These are phyloP conservation scores for Triticum turgidum DNA, from an alignment of 176 grass and related monocot species.

Conservation along the genomic window DNA sequence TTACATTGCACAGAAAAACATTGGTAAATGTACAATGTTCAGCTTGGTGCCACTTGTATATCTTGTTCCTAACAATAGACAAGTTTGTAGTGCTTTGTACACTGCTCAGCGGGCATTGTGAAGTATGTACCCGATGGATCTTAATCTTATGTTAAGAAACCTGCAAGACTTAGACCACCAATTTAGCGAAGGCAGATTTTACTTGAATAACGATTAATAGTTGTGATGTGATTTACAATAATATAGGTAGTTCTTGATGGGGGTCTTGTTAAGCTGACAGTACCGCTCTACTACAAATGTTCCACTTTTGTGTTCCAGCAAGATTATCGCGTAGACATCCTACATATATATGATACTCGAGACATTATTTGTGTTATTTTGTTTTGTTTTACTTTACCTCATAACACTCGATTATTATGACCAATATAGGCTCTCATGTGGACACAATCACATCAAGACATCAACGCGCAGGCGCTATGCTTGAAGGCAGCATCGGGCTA, in stretches of 20 bases:
- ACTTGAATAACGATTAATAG: neutral
- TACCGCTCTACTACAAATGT: neutral
- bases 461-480: slow-evolving; percentile 28
- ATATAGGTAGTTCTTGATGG: neutral
- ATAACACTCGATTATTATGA: slow-evolving; percentile 6
- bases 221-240: neutral
- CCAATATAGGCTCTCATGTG: slow-evolving; percentile 35
- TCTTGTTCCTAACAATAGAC: neutral
- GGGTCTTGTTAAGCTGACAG: neutral
- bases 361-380: neutral
- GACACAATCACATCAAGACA: slow-evolving; percentile 23
- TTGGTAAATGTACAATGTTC: neutral
- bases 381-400: slow-evolving; percentile 5
- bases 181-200: neutral
- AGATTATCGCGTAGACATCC: neutral
- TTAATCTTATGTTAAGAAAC: neutral
- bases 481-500: slow-evolving; percentile 38
- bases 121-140: neutral
- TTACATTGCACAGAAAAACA: neutral
- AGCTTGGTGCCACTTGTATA: neutral
- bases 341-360: neutral
- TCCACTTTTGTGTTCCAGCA: neutral
- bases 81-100: neutral
- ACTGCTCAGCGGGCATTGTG: neutral
- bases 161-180: neutral